Conservation (phyloP, 1,139 yeast species). For the Pichia sp. region DNA sequence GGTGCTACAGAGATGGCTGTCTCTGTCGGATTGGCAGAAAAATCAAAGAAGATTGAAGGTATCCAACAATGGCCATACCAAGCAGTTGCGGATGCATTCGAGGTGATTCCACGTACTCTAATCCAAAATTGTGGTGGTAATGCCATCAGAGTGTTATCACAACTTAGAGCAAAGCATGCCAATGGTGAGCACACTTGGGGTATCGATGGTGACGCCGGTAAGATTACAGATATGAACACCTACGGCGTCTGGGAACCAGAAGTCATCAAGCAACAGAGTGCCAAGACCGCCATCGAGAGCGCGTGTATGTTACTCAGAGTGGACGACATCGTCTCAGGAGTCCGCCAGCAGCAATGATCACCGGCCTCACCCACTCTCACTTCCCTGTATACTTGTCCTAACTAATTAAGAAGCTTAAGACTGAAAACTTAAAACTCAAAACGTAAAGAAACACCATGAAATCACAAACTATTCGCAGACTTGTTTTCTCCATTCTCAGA, state of each 20-base stretch:
- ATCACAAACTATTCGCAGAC: too few species aligned
- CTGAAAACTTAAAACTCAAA: not conserved
- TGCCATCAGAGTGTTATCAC: conserved; percentile 83
- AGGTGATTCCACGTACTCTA: conserved; percentile 94
- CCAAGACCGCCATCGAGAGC: conserved; percentile 95
- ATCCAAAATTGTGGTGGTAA: conserved; percentile 98
- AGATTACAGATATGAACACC: conserved; percentile 88
- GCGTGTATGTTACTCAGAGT: conserved; percentile 92
- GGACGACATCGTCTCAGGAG: conserved; percentile 97
- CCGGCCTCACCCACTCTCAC: too few species aligned
- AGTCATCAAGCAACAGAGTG: conserved; percentile 92
- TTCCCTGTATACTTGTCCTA: too few species aligned
- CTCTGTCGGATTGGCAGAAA: conserved; percentile 78
- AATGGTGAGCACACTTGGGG: conserved; percentile 82
- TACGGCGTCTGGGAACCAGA: conserved; percentile 99
- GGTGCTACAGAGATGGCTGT: conserved; percentile 99
- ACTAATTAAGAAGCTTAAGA: not conserved
- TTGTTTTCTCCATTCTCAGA: too few species aligned
- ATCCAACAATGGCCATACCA: conserved; percentile 98
- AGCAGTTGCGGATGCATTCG: conserved; percentile 98
- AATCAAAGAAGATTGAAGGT: conserved; percentile 90
- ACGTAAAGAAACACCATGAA: too few species aligned
- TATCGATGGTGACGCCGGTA: conserved; percentile 91
- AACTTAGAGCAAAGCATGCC: conserved; percentile 94
- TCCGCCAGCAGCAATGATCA: conserved; percentile 39